A percentile compares a stretch with the other conserved stretches of the same genome.
Conservation (phyloP, 305 asterid species). For the Stenogyne calaminthoides region DNA sequence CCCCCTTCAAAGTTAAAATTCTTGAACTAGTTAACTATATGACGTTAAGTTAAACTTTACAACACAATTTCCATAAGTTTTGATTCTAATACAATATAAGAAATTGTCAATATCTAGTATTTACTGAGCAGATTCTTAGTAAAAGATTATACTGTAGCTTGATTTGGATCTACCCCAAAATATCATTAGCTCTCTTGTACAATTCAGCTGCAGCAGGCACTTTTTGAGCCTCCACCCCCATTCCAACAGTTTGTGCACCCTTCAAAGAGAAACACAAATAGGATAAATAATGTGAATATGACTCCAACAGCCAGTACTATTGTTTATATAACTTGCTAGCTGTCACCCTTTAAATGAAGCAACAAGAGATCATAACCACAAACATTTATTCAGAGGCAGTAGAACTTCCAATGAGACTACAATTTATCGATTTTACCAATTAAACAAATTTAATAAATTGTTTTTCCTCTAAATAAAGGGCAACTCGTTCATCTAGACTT, state of each 20-base stretch:
- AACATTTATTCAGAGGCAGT: neutral
- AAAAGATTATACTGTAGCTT: neutral
- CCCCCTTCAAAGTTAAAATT: neutral
- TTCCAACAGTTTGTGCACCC: conserved; percentile 99
- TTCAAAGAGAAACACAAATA: conserved; percentile 39
- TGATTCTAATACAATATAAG: neutral
- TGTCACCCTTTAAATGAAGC: conserved; percentile 9
- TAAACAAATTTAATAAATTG: neutral
- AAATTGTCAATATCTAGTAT: conserved; percentile 1
- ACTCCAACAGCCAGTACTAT: conserved; percentile 13
- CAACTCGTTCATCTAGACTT: conserved; percentile 18
- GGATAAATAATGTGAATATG: conserved; percentile 11
- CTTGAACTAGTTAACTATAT: conserved; percentile 5
- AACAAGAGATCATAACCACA: conserved; percentile 1
- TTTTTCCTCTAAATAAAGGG: conserved; percentile 6
- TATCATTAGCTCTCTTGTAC: conserved; percentile 79
- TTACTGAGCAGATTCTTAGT: neutral
- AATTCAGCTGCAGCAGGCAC: conserved; percentile 93
- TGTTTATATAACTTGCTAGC: conserved; percentile 1
- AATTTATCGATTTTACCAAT: neutral
- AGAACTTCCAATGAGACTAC: neutral
- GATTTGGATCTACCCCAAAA: conserved; percentile 63
- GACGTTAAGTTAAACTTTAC: neutral
- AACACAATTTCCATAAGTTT: neutral
- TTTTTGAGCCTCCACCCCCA: conserved; percentile 94